Evolutionary conservation across 257 asterid genomes (phyloP).

Genomic region (Rubia yunnanensis): DNA sequence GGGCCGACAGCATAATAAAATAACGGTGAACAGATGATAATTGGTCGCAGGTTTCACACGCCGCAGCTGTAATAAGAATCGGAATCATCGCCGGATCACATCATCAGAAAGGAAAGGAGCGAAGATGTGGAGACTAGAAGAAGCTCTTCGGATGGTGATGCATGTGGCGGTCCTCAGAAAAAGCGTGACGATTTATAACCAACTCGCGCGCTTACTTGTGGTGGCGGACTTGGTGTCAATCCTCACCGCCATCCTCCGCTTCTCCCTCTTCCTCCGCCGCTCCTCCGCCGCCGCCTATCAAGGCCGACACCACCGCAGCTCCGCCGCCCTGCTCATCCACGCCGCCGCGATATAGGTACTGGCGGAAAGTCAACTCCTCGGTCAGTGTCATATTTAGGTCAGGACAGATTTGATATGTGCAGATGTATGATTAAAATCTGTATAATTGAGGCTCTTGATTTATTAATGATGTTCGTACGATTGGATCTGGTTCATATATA

Average conservation of each 20-base stretch:
- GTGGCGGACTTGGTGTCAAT: conserved; percentile 17
- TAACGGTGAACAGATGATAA: neutral
- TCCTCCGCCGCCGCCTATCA: neutral
- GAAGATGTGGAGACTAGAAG: conserved; percentile 19
- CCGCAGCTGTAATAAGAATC: neutral
- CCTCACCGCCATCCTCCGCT: conserved; percentile 16
- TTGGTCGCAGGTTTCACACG: neutral
- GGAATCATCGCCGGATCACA: neutral
- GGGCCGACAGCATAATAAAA: neutral
- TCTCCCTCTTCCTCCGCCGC: conserved; percentile 18
- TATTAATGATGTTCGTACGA: no score
- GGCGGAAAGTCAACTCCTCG: neutral
- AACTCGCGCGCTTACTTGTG: conserved; percentile 15
- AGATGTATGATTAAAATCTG: no score
- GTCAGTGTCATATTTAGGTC: neutral
- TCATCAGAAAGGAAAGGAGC: neutral
- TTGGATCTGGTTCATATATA: no score
- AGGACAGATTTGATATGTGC: no score
- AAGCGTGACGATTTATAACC: conserved; percentile 14
- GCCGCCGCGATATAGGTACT: conserved; percentile 8
- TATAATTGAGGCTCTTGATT: no score
- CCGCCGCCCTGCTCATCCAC: conserved; percentile 4
- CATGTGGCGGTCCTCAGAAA: conserved; percentile 21
- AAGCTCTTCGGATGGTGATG: conserved; percentile 20
- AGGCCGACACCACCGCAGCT: conserved; percentile 15